phyloP scores from a whole-genome alignment of 768 basidiomycete species.

The Panus rudis region DNA sequence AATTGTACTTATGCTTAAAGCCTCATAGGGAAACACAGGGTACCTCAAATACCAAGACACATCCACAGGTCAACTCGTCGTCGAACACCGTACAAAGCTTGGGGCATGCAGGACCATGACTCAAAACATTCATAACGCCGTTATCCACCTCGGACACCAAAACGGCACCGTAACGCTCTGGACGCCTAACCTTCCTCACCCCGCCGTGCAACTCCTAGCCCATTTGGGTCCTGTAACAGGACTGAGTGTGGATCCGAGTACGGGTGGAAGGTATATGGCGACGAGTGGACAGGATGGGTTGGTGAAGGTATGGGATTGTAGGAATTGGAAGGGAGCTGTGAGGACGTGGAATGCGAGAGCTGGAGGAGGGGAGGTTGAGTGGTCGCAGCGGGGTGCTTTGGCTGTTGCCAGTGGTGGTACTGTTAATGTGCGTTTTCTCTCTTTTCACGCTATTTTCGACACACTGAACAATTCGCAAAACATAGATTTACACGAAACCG shows the following conservation, averaged over 20 bases:
- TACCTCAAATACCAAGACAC: conserved; percentile 96
- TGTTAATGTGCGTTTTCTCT: conserved; percentile 58
- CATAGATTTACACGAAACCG: conserved; percentile 48
- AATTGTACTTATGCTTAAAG: conserved; percentile 1
- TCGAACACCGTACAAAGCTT: conserved; percentile 84
- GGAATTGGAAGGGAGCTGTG: conserved; percentile 90
- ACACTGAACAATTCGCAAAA: neutral
- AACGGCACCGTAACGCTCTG: conserved; percentile 95
- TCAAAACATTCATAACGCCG: conserved; percentile 89
- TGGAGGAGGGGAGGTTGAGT: conserved; percentile 63
- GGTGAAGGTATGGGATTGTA: conserved; percentile 94
- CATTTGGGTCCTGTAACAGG: conserved; percentile 84
- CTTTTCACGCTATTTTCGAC: neutral
- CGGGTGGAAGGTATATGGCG: conserved; percentile 85
- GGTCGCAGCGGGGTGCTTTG: conserved; percentile 81
- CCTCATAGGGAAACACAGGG: conserved; percentile 70
- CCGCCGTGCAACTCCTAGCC: conserved; percentile 86
- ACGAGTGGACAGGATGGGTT: conserved; percentile 82
- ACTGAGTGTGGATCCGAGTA: conserved; percentile 76
- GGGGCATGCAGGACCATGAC: conserved; percentile 81
- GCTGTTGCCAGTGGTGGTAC: conserved; percentile 77
- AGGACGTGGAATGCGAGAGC: conserved; percentile 72
- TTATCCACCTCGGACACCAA: conserved; percentile 90
- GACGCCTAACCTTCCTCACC: conserved; percentile 91
- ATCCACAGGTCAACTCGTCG: conserved; percentile 81